Base-by-base conservation (phyloP, 1,284 basidiomycete species). In the Irpex sp. region DNA sequence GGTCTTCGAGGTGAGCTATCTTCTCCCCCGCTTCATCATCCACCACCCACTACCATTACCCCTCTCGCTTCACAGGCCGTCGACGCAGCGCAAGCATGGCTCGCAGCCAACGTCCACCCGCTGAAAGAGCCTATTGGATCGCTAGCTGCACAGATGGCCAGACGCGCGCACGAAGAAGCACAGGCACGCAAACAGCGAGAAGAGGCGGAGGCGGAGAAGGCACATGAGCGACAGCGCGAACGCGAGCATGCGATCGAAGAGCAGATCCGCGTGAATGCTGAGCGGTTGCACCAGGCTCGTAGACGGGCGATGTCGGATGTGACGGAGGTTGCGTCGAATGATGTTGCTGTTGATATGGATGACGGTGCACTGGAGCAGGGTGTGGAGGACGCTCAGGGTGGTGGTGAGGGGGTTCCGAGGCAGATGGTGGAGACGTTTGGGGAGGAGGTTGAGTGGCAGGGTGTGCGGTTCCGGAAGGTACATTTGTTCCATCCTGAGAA, bases 61-160 rank as follows among this genome's bases (percentile, higher is more conserved):
- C 21, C 35, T 42, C 5, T 57, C 28, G 28, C 28, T 7, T 33
- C 28, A 33, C 28, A 91, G 87, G 85, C 90, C 66, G 80, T 86
- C 42, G 83, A 78, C 5, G 81, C 83, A 58, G 80, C 82, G 47
- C 85, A 89, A 71, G 88, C 90, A 39, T 92, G 89, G 89, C 76
- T 92, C 57, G 73, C 76, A 12, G 74, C 74, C 33, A 79, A 86
- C 63, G 74, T 90, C 48, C 73, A 74, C n/a, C 85, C 83, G 3
- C 79, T 81, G 2, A 74, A 76, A 3, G 87, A 90, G 71, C 78
- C 78, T 5, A 75, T 78, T 12, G 86, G 85, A 33, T 92, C 90
- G 0, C 78, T 92, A 2, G 90, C 90, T 5, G 77, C 82, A 3
- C 81, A 91, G 70, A 91, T 91, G 90, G 86, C 77, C 53, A 82